A percentile compares a stretch with the other conserved stretches of the same genome.
Evolutionary conservation across 805 yeast species (phyloP).

Genomic region (Pichia cabralensis): DNA sequence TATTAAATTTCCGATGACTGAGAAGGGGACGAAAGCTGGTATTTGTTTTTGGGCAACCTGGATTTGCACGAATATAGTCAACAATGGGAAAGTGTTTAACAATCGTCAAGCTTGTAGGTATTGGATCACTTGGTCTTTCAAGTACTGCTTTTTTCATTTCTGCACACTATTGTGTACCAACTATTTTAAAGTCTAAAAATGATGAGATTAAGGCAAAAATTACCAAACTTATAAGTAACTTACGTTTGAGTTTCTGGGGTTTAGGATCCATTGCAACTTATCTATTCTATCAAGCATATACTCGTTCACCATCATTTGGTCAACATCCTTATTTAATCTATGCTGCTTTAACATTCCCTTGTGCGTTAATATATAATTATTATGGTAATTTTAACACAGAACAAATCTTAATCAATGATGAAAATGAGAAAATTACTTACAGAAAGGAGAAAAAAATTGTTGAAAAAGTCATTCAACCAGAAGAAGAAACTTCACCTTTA

Average conservation of each 20-base stretch:
- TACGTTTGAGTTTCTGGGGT: conserved; percentile 20
- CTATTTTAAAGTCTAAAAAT: too few species aligned
- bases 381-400: conserved; percentile 21
- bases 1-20: too few species aligned
- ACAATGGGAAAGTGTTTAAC: conserved; percentile 46
- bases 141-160: conserved; percentile 36
- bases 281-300: conserved; percentile 46
- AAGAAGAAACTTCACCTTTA: conserved; percentile 30
- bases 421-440: conserved; percentile 7
- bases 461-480: conserved; percentile 14
- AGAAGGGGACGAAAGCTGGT: too few species aligned
- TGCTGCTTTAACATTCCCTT: conserved; percentile 45
- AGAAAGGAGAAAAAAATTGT: conserved; percentile 17
- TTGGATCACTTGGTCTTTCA: conserved; percentile 57
- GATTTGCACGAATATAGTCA: neutral
- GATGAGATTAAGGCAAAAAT: conserved; percentile 13
- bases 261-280: conserved; percentile 41
- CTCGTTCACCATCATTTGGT: conserved; percentile 41
- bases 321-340: conserved; percentile 71
- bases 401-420: conserved; percentile 16
- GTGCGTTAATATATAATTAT: conserved; percentile 26
- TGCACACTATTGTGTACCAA: conserved; percentile 11
- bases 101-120: conserved; percentile 52
- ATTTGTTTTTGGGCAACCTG: too few species aligned
- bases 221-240: conserved; percentile 9